Conservation (phyloP, 164 flowering plant genomes). For the Taxillus chinensis region DNA sequence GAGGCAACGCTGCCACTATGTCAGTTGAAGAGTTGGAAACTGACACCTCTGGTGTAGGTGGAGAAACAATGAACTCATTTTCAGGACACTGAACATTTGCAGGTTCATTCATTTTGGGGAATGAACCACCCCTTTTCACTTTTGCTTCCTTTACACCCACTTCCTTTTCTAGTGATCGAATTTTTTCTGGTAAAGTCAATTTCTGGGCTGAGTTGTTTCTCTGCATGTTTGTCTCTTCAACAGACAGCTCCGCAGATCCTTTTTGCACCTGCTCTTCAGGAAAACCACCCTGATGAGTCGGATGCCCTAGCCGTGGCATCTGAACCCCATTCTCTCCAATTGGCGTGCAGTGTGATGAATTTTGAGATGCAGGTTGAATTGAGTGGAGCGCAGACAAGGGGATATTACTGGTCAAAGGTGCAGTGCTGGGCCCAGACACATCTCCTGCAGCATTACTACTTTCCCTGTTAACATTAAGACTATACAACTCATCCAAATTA, state of each 20-base stretch:
- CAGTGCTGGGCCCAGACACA: slow-evolving; percentile 12
- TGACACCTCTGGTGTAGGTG: slow-evolving; percentile 22
- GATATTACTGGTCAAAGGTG: slow-evolving; percentile 14
- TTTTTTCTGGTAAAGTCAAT: slow-evolving; percentile 15
- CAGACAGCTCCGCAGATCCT: slow-evolving; percentile 12
- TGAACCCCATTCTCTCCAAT: slow-evolving; percentile 21
- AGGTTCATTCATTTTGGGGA: slow-evolving; percentile 21
- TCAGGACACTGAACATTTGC: slow-evolving; percentile 18
- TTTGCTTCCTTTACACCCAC: slow-evolving; percentile 23
- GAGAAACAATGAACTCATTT: slow-evolving; percentile 19
- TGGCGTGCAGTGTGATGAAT: slow-evolving; percentile 19
- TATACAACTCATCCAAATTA: slow-evolving; percentile 54
- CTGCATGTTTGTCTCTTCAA: slow-evolving; percentile 18
- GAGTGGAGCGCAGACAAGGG: slow-evolving; percentile 21
- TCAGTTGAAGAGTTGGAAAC: slow-evolving; percentile 12
- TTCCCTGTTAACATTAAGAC: slow-evolving; percentile 30
- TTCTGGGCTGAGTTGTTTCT: slow-evolving; percentile 13
- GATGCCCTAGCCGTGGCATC: slow-evolving; percentile 18
- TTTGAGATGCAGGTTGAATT: slow-evolving; percentile 21
- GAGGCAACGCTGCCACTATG: slow-evolving; percentile 10
- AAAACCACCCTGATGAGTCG: slow-evolving; percentile 20
- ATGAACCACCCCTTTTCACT: slow-evolving; percentile 25
- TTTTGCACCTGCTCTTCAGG: slow-evolving; percentile 14
- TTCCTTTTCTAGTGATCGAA: slow-evolving; percentile 14
- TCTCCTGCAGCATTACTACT: slow-evolving; percentile 17